These are phyloP conservation scores for Chrysanthemum seticuspe DNA, from an alignment of 129 eudicot species.

Conservation along the genomic window DNA sequence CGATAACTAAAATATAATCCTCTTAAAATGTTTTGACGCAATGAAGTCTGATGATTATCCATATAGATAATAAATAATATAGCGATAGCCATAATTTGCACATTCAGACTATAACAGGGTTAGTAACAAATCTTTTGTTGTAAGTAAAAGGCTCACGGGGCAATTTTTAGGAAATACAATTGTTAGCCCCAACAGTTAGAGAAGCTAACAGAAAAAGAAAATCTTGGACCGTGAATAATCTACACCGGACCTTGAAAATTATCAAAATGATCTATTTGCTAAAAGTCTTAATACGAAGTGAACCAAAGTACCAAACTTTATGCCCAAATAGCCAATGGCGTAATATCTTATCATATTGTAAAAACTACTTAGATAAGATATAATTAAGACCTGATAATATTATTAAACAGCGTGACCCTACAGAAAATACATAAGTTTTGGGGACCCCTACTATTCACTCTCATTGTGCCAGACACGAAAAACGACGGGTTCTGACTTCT, in stretches of 20 bases:
- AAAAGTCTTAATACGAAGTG: neutral
- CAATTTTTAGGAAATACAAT: neutral
- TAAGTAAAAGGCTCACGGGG: neutral
- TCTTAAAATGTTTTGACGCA: neutral
- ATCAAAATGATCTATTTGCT: neutral
- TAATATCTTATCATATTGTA: neutral
- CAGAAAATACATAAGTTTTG: neutral
- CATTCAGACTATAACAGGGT: constrained; percentile 5
- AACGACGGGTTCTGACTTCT: neutral
- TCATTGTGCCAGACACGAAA: constrained; percentile 1
- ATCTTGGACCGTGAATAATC: neutral
- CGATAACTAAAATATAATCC: neutral
- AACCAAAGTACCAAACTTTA: too few relatives aligned
- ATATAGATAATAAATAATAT: neutral
- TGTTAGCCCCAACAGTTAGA: neutral
- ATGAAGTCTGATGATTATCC: neutral
- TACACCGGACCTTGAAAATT: neutral
- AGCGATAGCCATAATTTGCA: neutral
- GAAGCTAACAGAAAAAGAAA: neutral
- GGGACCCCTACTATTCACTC: constrained; percentile 1
- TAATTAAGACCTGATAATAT: neutral
- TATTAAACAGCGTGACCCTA: neutral
- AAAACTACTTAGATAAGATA: neutral
- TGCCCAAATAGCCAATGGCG: neutral
- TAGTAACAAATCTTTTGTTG: neutral